A percentile compares a stretch with the other conserved stretches of the same genome.
These are phyloP conservation scores for Cinnamomum micranthum DNA, from an alignment of 164 flowering plant species.

Conservation along the genomic window DNA sequence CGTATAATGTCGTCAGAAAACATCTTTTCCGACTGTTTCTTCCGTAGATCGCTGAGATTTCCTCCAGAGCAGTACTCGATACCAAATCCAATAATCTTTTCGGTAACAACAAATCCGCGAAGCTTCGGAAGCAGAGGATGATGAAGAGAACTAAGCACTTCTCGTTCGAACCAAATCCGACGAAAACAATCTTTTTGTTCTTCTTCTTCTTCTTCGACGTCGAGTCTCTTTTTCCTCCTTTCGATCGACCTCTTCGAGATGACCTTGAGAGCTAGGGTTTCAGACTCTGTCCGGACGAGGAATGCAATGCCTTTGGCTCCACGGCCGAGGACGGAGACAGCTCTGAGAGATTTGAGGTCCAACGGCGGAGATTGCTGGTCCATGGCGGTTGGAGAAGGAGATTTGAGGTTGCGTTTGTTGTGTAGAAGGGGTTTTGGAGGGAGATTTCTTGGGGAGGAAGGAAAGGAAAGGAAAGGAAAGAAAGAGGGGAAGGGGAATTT, in stretches of 20 bases:
- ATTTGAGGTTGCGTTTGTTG: not conserved
- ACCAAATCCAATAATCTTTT: constrained; percentile 55
- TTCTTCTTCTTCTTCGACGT: not conserved
- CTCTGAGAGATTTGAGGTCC: constrained; percentile 33
- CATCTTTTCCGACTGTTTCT: constrained; percentile 65
- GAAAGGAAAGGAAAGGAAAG: too few relatives aligned
- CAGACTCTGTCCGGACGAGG: constrained; percentile 27
- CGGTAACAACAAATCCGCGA: constrained; percentile 46
- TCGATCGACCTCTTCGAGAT: constrained; percentile 39
- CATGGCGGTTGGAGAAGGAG: not conserved
- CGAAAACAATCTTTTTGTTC: constrained; percentile 21
- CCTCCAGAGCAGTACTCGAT: constrained; percentile 80
- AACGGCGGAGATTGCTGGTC: constrained; percentile 13
- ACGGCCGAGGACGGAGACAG: constrained; percentile 57
- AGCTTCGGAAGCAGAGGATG: constrained; percentile 76
- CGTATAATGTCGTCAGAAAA: constrained; percentile 63
- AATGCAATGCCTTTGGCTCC: constrained; percentile 89
- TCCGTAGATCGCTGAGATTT: constrained; percentile 49
- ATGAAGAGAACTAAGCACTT: constrained; percentile 36
- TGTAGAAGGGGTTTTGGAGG: too few relatives aligned
- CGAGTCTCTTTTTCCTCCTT: constrained; percentile 24
- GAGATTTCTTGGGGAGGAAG: too few relatives aligned
- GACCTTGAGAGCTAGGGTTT: constrained; percentile 56
- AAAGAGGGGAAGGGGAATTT: too few relatives aligned
- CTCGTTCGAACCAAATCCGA: constrained; percentile 56